Conservation (phyloP, 164 flowering plant species). For the Warburgia ugandensis region DNA sequence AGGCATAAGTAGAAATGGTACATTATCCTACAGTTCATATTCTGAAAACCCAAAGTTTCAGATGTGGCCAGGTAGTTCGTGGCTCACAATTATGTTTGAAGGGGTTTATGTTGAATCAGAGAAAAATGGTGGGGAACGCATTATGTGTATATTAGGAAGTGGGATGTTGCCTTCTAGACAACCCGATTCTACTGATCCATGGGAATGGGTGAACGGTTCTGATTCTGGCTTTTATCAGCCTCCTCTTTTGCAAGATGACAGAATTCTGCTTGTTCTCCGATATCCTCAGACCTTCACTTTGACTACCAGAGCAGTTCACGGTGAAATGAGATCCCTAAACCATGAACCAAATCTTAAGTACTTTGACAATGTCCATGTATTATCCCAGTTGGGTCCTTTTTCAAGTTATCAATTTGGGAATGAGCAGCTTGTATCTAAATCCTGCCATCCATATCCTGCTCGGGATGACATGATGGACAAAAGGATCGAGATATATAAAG, state of each 20-base stretch:
- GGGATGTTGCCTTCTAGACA: constrained; percentile 67
- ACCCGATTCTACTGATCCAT: constrained; percentile 44
- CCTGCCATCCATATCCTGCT: constrained; percentile 68
- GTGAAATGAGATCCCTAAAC: constrained; percentile 71
- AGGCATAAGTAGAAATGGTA: constrained; percentile 39
- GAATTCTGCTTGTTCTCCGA: constrained; percentile 54
- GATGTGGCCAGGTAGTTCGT: constrained; percentile 45
- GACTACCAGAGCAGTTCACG: constrained; percentile 39
- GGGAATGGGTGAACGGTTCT: constrained; percentile 49
- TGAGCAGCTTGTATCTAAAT: constrained; percentile 41
- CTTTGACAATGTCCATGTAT: constrained; percentile 55
- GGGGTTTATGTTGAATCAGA: constrained; percentile 63
- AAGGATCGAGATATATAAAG: constrained; percentile 43
- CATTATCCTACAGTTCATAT: too few relatives aligned
- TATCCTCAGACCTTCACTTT: constrained; percentile 51
- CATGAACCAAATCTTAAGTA: constrained; percentile 42
- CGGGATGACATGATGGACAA: constrained; percentile 27
- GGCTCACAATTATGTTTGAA: constrained; percentile 44
- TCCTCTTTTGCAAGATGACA: constrained; percentile 67
- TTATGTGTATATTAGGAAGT: constrained; percentile 67
- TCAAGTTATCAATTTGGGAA: constrained; percentile 50
- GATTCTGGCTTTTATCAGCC: constrained; percentile 26
- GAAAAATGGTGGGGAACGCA: constrained; percentile 54
- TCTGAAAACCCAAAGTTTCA: constrained; percentile 32
- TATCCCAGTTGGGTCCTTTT: constrained; percentile 40